Evolutionary conservation across 2,329 filamentous ascomycete genomes (phyloP).

Genomic region (Colletotrichum phormii): DNA sequence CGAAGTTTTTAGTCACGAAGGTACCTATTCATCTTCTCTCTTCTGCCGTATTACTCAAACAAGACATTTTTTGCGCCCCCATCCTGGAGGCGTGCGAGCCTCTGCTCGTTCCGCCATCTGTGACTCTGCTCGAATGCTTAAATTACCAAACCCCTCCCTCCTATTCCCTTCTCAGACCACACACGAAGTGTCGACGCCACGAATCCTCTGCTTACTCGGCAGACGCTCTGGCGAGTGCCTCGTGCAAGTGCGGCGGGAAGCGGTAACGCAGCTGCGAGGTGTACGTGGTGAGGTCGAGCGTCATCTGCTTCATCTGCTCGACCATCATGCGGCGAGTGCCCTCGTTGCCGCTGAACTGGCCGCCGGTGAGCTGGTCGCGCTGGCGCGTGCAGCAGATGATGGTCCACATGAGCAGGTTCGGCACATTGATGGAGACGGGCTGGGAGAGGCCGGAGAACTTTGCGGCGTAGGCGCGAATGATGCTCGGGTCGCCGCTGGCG

Average conservation of each 20-base stretch:
- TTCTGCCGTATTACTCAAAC: conserved; percentile 32
- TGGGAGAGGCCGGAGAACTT: conserved; percentile 83
- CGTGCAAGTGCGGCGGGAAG: conserved; percentile 87
- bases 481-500: conserved; percentile 78
- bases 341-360: conserved; percentile 80
- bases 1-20: not conserved
- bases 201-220: conserved; percentile 66
- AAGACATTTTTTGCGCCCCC: not conserved
- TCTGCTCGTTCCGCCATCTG: not conserved
- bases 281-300: conserved; percentile 92
- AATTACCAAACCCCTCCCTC: not conserved
- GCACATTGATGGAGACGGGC: conserved; percentile 88
- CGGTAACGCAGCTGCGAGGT: conserved; percentile 93
- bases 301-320: conserved; percentile 80
- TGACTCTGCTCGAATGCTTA: not conserved
- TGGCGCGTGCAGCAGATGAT: conserved; percentile 87
- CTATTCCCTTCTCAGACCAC: not conserved
- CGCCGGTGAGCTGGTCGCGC: conserved; percentile 75
- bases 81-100: not conserved
- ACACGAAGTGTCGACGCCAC: not conserved
- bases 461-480: conserved; percentile 83
- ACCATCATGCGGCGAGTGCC: conserved; percentile 73
- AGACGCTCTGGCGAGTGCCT: conserved; percentile 85
- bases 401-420: conserved; percentile 93
- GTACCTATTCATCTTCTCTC: conserved; percentile 13